phyloP scores from a whole-genome alignment of 2,329 filamentous ascomycete genomes.

The Botryosphaeria dothidea region DNA sequence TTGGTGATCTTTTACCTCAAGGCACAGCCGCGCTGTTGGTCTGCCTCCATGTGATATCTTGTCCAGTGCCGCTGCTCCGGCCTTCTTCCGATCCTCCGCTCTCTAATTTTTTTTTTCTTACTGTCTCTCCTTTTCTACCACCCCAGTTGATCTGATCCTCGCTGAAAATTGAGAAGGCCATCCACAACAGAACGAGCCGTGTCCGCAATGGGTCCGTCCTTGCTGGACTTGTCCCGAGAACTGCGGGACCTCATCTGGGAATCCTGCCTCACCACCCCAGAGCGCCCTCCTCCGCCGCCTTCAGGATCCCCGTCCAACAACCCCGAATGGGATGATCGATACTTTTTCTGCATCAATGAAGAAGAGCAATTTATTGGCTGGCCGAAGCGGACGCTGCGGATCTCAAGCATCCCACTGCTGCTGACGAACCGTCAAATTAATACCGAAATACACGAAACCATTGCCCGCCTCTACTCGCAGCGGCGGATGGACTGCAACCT shows the following conservation, averaged over 20 bases:
- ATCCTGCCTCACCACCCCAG: conserved; percentile 1
- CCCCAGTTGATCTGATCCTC: too few species aligned
- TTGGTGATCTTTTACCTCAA: not conserved
- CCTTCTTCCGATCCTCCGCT: not conserved
- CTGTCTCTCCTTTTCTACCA: too few species aligned
- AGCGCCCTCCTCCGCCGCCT: not conserved
- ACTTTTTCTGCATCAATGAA: conserved; percentile 3
- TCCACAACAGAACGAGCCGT: not conserved
- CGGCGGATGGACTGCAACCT: not conserved
- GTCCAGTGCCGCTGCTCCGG: not conserved
- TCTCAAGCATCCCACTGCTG: not conserved
- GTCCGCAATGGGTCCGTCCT: not conserved
- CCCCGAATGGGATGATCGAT: not conserved
- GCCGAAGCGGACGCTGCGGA: not conserved
- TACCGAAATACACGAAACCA: conserved; percentile 9
- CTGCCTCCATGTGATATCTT: not conserved
- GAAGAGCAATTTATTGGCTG: conserved; percentile 1
- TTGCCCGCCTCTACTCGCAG: conserved; percentile 6
- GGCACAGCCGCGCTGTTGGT: not conserved
- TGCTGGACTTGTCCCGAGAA: conserved; percentile 8
- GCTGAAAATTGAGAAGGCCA: too few species aligned
- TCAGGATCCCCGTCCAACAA: not conserved
- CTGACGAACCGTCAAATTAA: conserved; percentile 1
- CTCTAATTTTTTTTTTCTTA: not conserved
- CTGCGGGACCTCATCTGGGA: conserved; percentile 14